phyloP scores from a whole-genome alignment of 306 rosid genomes.

The Castanea crenata region DNA sequence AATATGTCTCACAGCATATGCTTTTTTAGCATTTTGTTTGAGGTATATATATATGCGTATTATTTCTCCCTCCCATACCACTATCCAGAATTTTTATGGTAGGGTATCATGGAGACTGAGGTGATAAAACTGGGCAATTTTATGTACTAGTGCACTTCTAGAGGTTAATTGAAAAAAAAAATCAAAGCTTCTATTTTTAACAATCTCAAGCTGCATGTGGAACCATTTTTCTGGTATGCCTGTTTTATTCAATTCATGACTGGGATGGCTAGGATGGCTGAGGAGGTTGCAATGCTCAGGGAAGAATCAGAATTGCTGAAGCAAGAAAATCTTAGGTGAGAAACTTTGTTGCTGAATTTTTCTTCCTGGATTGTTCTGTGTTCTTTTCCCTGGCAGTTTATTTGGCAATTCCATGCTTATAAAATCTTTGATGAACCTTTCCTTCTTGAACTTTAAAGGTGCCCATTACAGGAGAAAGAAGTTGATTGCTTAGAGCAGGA shows the following conservation, averaged over 20 bases:
- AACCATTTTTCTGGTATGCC: neutral
- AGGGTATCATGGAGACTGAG: no score
- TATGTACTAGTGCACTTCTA: neutral
- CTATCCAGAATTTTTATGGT: no score
- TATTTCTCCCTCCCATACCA: neutral
- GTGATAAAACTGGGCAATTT: no score
- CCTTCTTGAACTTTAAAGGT: slow-evolving; percentile 45
- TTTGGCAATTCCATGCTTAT: slow-evolving; percentile 14
- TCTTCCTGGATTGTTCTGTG: slow-evolving; percentile 6
- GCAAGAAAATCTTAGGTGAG: slow-evolving; percentile 61
- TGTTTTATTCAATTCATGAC: neutral
- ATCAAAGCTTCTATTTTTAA: neutral
- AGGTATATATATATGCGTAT: neutral
- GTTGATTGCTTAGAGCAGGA: slow-evolving; percentile 40
- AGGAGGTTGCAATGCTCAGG: slow-evolving; percentile 61
- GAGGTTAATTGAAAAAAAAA: neutral
- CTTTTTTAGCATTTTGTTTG: neutral
- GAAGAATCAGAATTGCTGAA: slow-evolving; percentile 63
- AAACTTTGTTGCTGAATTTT: slow-evolving; percentile 16
- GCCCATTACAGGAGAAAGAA: slow-evolving; percentile 44
- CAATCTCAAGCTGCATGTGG: neutral
- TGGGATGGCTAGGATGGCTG: slow-evolving; percentile 66
- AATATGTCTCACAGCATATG: neutral
- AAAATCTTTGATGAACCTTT: slow-evolving; percentile 11
- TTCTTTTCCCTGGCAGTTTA: slow-evolving; percentile 8